A percentile compares a stretch with the other conserved stretches of the same genome.
Conservation (phyloP, 768 basidiomycete genomes). For the Psilocybe sp. region DNA sequence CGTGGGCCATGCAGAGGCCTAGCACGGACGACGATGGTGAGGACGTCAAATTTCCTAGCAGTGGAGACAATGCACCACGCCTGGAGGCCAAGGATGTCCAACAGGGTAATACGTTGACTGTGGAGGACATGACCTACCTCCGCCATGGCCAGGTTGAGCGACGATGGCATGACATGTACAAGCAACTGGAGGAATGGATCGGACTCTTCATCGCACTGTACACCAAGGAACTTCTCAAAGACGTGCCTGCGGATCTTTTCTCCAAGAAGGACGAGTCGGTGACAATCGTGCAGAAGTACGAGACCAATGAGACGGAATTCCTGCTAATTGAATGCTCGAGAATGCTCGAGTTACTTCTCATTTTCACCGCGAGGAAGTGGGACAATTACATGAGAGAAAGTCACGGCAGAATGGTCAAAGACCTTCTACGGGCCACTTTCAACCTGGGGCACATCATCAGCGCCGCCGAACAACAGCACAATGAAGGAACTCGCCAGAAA, state of each 20-base stretch:
- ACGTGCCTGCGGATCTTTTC: conserved; percentile 1
- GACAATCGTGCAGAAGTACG: conserved; percentile 1
- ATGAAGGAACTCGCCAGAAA: background rate
- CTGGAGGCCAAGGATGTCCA: background rate
- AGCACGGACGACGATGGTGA: background rate
- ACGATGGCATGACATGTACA: background rate
- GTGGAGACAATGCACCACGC: background rate
- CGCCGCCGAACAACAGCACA: background rate
- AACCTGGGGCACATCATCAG: no score
- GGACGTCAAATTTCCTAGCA: no score
- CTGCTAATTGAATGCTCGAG: conserved; percentile 4
- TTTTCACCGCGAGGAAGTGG: background rate
- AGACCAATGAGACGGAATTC: conserved; percentile 5
- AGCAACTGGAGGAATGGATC: conserved; percentile 3
- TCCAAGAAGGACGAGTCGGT: background rate
- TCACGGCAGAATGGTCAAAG: background rate
- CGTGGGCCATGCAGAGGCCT: conserved; percentile 1
- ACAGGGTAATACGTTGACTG: background rate
- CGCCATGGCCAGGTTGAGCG: conserved; percentile 7
- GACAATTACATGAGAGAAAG: background rate
- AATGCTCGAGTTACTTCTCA: background rate
- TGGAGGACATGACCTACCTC: conserved; percentile 1
- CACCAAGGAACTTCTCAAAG: conserved; percentile 1
- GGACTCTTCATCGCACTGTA: conserved; percentile 4
- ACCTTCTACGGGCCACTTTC: background rate